Evolutionary conservation across 2,329 filamentous ascomycete species (phyloP).

Genomic region (Ophiostoma ulmi): DNA sequence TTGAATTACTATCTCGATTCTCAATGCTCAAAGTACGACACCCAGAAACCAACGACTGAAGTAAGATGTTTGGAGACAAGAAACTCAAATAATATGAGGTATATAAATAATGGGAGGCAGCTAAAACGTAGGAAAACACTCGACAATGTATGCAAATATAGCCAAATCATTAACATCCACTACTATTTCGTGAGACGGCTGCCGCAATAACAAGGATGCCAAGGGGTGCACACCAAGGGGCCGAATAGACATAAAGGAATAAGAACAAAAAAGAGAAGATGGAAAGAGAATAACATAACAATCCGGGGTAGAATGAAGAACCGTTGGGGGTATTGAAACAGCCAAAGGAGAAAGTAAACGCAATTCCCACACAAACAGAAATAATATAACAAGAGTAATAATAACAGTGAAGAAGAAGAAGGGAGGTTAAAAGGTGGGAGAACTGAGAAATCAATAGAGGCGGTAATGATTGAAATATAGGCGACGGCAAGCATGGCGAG

Average conservation of each 20-base stretch:
- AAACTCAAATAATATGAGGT: not conserved
- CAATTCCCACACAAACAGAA: not conserved
- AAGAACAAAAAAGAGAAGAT: not conserved
- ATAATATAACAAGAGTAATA: conserved; percentile 7
- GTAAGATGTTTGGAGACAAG: too few species aligned
- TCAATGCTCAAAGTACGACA: too few species aligned
- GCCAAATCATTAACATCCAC: not conserved
- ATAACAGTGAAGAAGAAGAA: conserved; percentile 3
- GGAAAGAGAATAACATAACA: not conserved
- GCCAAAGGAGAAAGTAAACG: conserved; percentile 10
- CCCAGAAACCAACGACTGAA: too few species aligned
- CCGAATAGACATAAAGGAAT: not conserved
- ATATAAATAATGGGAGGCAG: not conserved
- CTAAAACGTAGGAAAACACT: not conserved
- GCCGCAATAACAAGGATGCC: not conserved
- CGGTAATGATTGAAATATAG: not conserved
- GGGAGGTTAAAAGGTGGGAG: not conserved
- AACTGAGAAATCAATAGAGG: not conserved
- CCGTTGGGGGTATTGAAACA: conserved; percentile 22
- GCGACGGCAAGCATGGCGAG: not conserved
- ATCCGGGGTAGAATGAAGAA: conserved; percentile 9
- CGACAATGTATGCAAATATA: not conserved
- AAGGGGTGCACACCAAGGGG: not conserved
- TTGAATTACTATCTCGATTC: not conserved
- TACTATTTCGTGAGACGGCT: not conserved